Evolutionary conservation across 2,329 filamentous ascomycete species (phyloP).

Genomic region (Phoma sp.): DNA sequence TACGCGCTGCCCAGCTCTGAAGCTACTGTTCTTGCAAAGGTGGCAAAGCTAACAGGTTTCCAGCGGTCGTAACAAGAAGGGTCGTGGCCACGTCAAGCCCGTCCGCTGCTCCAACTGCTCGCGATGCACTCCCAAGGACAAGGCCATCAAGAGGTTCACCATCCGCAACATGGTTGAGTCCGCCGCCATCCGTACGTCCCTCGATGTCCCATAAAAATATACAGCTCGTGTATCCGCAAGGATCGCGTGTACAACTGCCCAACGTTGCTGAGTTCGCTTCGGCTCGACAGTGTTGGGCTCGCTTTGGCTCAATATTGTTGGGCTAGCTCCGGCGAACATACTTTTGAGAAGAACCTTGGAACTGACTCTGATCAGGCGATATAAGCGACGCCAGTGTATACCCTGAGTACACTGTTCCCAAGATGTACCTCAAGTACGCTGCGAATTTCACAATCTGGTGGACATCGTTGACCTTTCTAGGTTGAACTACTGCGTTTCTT

Average conservation of each 20-base stretch:
- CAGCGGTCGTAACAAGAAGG: slow-evolving; percentile 99
- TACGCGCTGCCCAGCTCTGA: slow-evolving; percentile 11
- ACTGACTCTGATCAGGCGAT: slow-evolving; percentile 73
- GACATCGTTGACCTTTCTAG: no score
- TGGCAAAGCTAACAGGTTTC: slow-evolving; percentile 44
- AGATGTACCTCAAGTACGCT: slow-evolving; percentile 96
- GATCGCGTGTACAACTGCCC: slow-evolving; percentile 4
- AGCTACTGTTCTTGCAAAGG: slow-evolving; percentile 10
- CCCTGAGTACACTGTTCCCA: slow-evolving; percentile 98
- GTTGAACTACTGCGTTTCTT: slow-evolving; percentile 89
- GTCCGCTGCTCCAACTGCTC: slow-evolving; percentile 92
- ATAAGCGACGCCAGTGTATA: slow-evolving; percentile 99
- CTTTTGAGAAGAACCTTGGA: slow-evolving; percentile 17
- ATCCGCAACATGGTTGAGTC: slow-evolving; percentile 99
- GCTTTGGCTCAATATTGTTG: background rate
- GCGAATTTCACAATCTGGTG: no score
- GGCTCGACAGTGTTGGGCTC: background rate
- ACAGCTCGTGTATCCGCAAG: slow-evolving; percentile 3
- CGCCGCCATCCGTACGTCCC: slow-evolving; percentile 93
- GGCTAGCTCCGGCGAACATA: slow-evolving; percentile 2
- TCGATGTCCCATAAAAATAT: slow-evolving; percentile 6
- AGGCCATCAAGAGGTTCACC: slow-evolving; percentile 99
- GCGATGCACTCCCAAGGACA: slow-evolving; percentile 91
- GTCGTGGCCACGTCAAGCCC: slow-evolving; percentile 99
- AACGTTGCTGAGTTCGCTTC: slow-evolving; percentile 5